Evolutionary conservation across 2,329 filamentous ascomycete species (phyloP), one percentile per base, ranked within the genome.

Genomic region (Xylariales sp.): DNA sequence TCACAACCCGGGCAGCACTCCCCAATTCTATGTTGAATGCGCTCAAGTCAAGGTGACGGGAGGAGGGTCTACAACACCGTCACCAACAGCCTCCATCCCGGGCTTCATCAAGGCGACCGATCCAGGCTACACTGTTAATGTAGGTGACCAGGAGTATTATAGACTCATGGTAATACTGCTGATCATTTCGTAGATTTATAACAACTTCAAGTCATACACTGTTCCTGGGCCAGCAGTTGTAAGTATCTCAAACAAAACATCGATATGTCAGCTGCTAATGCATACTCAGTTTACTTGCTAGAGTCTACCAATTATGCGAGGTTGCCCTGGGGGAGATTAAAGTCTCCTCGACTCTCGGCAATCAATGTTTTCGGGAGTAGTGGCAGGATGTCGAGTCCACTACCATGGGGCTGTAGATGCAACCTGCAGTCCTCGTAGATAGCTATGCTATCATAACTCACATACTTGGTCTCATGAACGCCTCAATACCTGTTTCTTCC

Each of bases 1-100:
- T 35, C 79, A 84, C 64, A 70, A 73, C 46, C 70, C 65, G 3
- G 70, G 67, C 14, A 55, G 56, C 22, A 63, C 62, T 35, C 66
- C 68, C n/a, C 63, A 68, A 55, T 69, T 74, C 49, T 72, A 74
- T 46, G 53, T 67, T 31, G 60, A 58, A 47, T 74, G 70, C 45
- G 69, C 65, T 1, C 70, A 74, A 46, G 52, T 73, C 49, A 66
- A 62, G 18, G 62, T 74, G 22, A 61, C 58, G 1, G 69, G 68
- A 18, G 68, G 68, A 20, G 60, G 61, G 11, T 61, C 50, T 51
- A 51, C 49, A 20, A 57, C 49, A 6, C 61, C 64, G 16, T 44
- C 52, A 3, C 55, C 61, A 7, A 65, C 63, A 0, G 60, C 55
- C 21, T 54, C 54, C 51, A 67, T 70, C 36, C 66, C 66, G n/a